Evolutionary conservation across 2,329 filamentous ascomycete species (phyloP).

Genomic region (Penicillium sp.): DNA sequence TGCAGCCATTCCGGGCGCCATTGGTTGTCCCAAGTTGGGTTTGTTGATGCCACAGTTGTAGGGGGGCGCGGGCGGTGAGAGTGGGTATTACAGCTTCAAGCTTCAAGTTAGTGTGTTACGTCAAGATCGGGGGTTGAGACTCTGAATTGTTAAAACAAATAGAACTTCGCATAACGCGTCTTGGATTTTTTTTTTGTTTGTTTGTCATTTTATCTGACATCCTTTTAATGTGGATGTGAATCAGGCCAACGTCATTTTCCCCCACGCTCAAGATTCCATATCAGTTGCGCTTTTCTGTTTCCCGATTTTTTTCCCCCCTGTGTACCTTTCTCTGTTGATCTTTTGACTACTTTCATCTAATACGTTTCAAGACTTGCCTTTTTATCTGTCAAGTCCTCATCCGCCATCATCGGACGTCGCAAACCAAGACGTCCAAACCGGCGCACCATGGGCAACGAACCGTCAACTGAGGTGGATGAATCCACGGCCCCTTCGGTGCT

Average conservation of each 20-base stretch:
- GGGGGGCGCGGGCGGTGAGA: constrained; percentile 14
- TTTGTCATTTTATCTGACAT: not conserved
- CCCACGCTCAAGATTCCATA: constrained; percentile 6
- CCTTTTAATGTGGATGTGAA: not conserved
- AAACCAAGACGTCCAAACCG: constrained; percentile 21
- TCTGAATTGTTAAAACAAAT: not conserved
- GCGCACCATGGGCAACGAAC: constrained; percentile 76
- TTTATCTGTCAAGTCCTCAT: not conserved
- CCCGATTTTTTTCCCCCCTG: not conserved
- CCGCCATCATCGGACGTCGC: constrained; percentile 23
- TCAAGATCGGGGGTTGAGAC: not conserved
- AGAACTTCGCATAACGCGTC: not conserved
- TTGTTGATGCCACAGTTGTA: constrained; percentile 18
- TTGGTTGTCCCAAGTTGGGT: not conserved
- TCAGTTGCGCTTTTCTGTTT: not conserved
- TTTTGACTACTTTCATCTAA: not conserved
- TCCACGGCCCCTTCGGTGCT: constrained; percentile 64
- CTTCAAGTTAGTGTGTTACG: not conserved
- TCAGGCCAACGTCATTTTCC: constrained; percentile 14
- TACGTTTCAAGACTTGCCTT: not conserved
- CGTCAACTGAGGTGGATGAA: constrained; percentile 65
- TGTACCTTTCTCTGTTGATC: not conserved
- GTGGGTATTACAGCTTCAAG: constrained; percentile 1
- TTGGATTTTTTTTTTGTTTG: not conserved
- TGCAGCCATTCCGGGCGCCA: constrained; percentile 16